Conservation (phyloP, 805 yeast species). For the Ogataea paradorogensis region DNA sequence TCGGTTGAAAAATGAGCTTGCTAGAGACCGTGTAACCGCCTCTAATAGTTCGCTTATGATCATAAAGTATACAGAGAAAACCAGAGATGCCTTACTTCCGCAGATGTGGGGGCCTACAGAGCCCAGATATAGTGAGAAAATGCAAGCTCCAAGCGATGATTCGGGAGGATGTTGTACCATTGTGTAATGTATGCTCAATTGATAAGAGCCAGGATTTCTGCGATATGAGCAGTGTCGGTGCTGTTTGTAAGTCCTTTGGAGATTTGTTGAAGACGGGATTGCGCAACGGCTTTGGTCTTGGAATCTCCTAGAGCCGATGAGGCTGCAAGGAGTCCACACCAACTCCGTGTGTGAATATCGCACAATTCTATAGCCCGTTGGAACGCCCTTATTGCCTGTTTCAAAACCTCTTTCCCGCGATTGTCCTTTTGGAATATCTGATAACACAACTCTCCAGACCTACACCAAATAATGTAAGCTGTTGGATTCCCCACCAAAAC, state of each 20-base stretch:
- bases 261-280: slow-evolving; percentile 35
- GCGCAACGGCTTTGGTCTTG: slow-evolving; percentile 30
- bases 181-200: slow-evolving; percentile 18
- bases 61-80: slow-evolving; percentile 41
- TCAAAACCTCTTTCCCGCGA: slow-evolving; percentile 12
- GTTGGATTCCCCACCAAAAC: slow-evolving; percentile 63
- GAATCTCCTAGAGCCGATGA: slow-evolving; percentile 10
- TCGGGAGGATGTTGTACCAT: slow-evolving; percentile 29
- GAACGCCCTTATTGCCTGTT: slow-evolving; percentile 43
- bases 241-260: slow-evolving; percentile 26
- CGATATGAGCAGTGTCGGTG: slow-evolving; percentile 40
- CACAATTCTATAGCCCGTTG: slow-evolving; percentile 76
- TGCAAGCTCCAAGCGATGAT: background rate
- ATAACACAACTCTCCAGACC: slow-evolving; percentile 54
- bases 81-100: slow-evolving; percentile 48
- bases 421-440: slow-evolving; percentile 9
- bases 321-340: slow-evolving; percentile 30
- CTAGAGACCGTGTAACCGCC: slow-evolving; percentile 58
- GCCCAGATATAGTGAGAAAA: slow-evolving; percentile 34
- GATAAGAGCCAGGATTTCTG: slow-evolving; percentile 19
- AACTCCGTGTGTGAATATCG: slow-evolving; percentile 63
- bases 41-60: slow-evolving; percentile 55
- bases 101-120: slow-evolving; percentile 40
- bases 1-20: slow-evolving; percentile 49
- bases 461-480: slow-evolving; percentile 64